phyloP scores from a whole-genome alignment of 805 yeast genomes.

The Komagataella pastoris region DNA sequence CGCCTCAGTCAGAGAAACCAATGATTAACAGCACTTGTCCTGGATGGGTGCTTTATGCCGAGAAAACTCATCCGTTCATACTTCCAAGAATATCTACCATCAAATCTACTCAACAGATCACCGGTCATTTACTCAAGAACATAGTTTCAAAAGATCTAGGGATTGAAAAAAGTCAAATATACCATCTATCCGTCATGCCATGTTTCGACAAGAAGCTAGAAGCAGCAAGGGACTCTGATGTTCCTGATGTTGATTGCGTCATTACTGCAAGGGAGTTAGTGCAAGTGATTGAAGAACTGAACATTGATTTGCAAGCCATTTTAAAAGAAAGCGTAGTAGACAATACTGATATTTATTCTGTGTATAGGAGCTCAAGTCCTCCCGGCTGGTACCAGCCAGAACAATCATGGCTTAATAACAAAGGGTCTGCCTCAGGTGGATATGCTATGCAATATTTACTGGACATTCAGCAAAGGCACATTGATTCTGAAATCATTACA shows the following conservation, averaged over 20 bases:
- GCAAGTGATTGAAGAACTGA: conserved; percentile 49
- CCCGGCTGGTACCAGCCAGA: conserved; percentile 43
- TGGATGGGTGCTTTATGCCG: conserved; percentile 93
- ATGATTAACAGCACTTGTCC: conserved; percentile 73
- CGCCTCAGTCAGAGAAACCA: conserved; percentile 23
- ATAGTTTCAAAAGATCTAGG: conserved; percentile 24
- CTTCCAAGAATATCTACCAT: conserved; percentile 58
- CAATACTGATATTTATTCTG: conserved; percentile 4
- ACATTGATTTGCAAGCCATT: conserved; percentile 20
- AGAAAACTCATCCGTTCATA: conserved; percentile 85
- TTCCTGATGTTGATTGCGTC: conserved; percentile 81
- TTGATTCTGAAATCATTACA: conserved; percentile 17
- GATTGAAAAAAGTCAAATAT: conserved; percentile 23
- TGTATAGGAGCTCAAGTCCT: conserved; percentile 32
- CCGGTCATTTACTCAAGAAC: conserved; percentile 64
- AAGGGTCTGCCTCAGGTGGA: conserved; percentile 85
- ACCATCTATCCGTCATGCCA: conserved; percentile 88
- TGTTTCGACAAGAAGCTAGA: conserved; percentile 95
- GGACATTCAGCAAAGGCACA: conserved; percentile 16
- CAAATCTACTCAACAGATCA: conserved; percentile 88
- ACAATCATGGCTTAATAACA: conserved; percentile 59
- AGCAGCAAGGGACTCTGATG: conserved; percentile 69
- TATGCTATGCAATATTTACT: conserved; percentile 60
- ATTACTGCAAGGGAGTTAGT: conserved; percentile 82
- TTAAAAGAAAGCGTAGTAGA: conserved; percentile 8